phyloP scores from a whole-genome alignment of 2,329 filamentous ascomycete genomes.

The Boeremia lycopersici region DNA sequence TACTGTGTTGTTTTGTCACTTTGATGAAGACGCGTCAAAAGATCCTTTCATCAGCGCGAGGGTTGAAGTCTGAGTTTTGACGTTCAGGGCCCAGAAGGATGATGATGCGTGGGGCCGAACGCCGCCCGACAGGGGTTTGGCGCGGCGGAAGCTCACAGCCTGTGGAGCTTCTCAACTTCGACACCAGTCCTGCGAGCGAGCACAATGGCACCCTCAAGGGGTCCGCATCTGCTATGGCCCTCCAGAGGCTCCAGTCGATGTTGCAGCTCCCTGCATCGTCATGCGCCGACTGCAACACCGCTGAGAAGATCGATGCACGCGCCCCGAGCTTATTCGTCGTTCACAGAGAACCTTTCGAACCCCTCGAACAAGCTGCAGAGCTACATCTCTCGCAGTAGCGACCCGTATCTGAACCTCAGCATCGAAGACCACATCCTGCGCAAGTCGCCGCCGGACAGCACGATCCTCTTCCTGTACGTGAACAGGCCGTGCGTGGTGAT shows the following conservation, averaged over 20 bases:
- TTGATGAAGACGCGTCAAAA: background rate
- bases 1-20: no score
- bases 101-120: constrained; percentile 10
- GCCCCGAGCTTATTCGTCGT: constrained; percentile 23
- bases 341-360: constrained; percentile 38
- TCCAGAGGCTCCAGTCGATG: background rate
- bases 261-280: background rate
- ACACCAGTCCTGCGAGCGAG: constrained; percentile 2
- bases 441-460: constrained; percentile 72
- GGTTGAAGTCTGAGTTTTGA: constrained; percentile 11
- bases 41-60: background rate
- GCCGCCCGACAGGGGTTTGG: constrained; percentile 14
- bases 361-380: constrained; percentile 49
- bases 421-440: constrained; percentile 90
- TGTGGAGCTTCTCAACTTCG: constrained; percentile 9
- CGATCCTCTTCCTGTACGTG: constrained; percentile 83
- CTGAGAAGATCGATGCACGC: background rate
- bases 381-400: constrained; percentile 59
- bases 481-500: constrained; percentile 89
- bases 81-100: constrained; percentile 1
- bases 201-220: constrained; percentile 30
- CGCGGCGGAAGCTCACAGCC: constrained; percentile 9
- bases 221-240: background rate
- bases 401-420: constrained; percentile 90
- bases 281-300: background rate